Evolutionary conservation across 805 yeast species (phyloP), one percentile per base, ranked within the genome.

Genomic region (Nakazawaea ernobii): DNA sequence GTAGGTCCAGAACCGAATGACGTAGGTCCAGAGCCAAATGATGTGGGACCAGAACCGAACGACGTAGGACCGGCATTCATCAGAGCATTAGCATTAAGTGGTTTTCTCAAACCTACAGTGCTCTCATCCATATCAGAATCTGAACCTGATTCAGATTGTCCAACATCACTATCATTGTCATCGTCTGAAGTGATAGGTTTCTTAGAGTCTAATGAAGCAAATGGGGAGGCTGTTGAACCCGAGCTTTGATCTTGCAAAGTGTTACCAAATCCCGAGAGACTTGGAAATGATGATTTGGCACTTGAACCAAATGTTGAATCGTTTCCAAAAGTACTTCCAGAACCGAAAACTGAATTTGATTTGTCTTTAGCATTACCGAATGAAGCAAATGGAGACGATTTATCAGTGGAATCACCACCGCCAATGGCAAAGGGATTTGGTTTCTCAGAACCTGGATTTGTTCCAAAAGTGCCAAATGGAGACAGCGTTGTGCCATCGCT

Each of bases 21-120:
- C 14, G 57, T 43, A 8, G 39, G 35, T 15, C 58, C 56, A 45
- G 49, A 54, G 9, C 24, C 24, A 20, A 52, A 49, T 30, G 53
- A 43, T 27, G 48, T 51, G 8, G 33, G 36, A 11, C 36, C 43
- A 15, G 32, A 13, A 13, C 28, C 39, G 14, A 36, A 36, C 32
- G 53, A 42, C 15, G 48, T 51, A 11, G 32, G 32, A 26, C 32
- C 42, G 13, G 28, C 15, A 13, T n/a, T 27, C 5, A 5, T 20
- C 24, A 20, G 24, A 26, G n/a, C 13, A 24, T 20, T 24, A 14
- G 14, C 26, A 1, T 38, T 24, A n/a, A 27, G 4, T 10, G 41
- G 41, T 32, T 38, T 32, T 38, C 14, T 38, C 20, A n/a, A 15
- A 13, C 10, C 8, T 6, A 13, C 9, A 9, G 20, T 26, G 36